Base-by-base conservation (phyloP, 2,329 filamentous ascomycete genomes). In the Westerdykella ornata region DNA sequence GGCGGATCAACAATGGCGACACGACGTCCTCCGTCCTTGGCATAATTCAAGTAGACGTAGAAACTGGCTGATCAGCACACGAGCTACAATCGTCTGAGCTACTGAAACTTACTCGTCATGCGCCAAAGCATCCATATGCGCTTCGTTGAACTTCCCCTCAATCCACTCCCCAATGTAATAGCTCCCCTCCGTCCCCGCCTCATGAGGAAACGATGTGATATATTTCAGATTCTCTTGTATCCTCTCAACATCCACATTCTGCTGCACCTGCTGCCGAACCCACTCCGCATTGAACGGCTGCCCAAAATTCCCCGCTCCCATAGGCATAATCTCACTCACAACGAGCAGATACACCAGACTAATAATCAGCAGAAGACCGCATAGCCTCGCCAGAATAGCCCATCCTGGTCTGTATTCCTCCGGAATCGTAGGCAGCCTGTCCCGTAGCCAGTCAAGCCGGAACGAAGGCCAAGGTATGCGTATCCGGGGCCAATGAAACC, bases 171-270 rank as follows among this genome's bases (percentile, higher is more conserved):
- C 90, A 41, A 94, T 74, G 35, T 84, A 85, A 56, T 84, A 88
- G 68, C 94, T 90, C 36, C 92, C 92, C 68, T 95, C 84, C 3
- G 88, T 94, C n/a, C 92, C 92, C 2, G 88, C 92, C 47, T 97
- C 75, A 65, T 97, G 92, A 47, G 92, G 85, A 61, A 86, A 95
- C 42, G 77, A 78, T 4, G 88, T 90, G 48, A 90, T 80, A 58
- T 89, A 84, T 56, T 78, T 72, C 45, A 95, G 69, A 43, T 85
- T 85, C 31, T 85, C 81, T 48, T 80, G 77, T 62, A 74, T 73
- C 37, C 63, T 55, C 44, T 74, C 73, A 41, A 78, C 72, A 57
- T 94, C 83, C 50, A 94, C 78, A 53, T 80, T 80, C 37, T 75
- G 73, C 63, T 92, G 81, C 18, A 94, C 76, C 65, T 84, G 86